Percentiles rank a stretch among this genome's conserved stretches.
phyloP scores from a whole-genome alignment of 345 rosid species.

The Gossypium bickii region DNA sequence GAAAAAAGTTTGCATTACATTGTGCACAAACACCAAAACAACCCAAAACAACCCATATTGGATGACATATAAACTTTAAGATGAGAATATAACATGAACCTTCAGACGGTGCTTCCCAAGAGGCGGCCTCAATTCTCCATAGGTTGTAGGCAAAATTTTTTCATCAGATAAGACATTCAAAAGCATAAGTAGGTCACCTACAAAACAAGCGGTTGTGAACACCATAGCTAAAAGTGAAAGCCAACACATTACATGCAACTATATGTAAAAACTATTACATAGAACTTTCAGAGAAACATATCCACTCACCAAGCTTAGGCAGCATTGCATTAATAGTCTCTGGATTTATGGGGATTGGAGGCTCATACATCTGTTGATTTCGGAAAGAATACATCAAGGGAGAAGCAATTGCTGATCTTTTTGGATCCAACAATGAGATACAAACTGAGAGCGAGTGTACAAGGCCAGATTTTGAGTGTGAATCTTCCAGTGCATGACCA shows the following conservation, averaged over 20 bases:
- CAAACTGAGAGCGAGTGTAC: conserved; percentile 96
- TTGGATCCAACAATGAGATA: conserved; percentile 90
- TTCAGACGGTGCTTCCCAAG: conserved; percentile 95
- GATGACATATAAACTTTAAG: not conserved
- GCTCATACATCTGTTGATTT: conserved; percentile 73
- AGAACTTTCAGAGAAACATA: not conserved
- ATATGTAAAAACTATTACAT: not conserved
- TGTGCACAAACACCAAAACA: not conserved
- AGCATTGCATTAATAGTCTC: conserved; percentile 94
- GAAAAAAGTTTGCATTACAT: not conserved
- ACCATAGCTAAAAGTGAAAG: conserved; percentile 12
- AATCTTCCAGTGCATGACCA: conserved; percentile 90
- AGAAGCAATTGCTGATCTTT: conserved; percentile 61
- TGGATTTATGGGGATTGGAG: conserved; percentile 65
- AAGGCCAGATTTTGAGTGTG: conserved; percentile 82
- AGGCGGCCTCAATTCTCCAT: conserved; percentile 94
- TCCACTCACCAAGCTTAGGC: conserved; percentile 82
- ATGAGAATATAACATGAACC: conserved; percentile 38
- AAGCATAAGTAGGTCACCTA: conserved; percentile 75
- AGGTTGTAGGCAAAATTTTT: conserved; percentile 80
- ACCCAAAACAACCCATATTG: conserved; percentile 2
- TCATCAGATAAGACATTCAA: conserved; percentile 75
- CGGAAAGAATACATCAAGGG: conserved; percentile 75
- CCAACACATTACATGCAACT: not conserved
- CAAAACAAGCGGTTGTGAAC: conserved; percentile 20